Conservation (phyloP, 2,329 filamentous ascomycete genomes). For the Zymoseptoria ardabiliae region DNA sequence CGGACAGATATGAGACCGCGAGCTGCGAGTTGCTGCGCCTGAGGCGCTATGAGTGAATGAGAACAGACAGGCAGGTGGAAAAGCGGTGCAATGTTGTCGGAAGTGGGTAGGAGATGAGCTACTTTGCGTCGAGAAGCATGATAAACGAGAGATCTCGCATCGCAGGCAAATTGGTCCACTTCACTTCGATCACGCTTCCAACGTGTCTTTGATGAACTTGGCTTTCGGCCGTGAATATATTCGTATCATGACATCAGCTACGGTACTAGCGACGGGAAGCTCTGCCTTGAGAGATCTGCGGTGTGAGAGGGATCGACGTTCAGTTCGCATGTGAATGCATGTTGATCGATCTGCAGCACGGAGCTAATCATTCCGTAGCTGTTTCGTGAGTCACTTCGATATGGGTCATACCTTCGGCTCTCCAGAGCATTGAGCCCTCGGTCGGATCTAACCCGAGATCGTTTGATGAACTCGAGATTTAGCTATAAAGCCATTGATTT, state of each 20-base stretch:
- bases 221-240: not conserved
- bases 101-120: not conserved
- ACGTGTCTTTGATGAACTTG: not conserved
- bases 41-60: not conserved
- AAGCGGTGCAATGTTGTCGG: not conserved
- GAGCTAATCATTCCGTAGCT: no score
- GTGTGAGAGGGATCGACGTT: no score
- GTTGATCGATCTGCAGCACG: no score
- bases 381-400: no score
- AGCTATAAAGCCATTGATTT: no score
- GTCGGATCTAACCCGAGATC: no score
- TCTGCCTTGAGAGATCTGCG: no score
- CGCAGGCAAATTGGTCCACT: not conserved
- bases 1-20: not conserved
- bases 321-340: no score
- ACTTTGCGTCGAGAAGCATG: not conserved
- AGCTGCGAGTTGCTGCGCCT: not conserved
- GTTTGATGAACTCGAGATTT: no score
- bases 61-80: not conserved
- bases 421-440: no score
- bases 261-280: not conserved
- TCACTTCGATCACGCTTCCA: not conserved
- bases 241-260: not conserved
- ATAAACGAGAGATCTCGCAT: not conserved
- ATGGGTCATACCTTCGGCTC: no score